Percentiles rank a stretch among this genome's conserved stretches.
phyloP scores from a whole-genome alignment of 2,329 filamentous ascomycete genomes.

The Cercospora zeina region DNA sequence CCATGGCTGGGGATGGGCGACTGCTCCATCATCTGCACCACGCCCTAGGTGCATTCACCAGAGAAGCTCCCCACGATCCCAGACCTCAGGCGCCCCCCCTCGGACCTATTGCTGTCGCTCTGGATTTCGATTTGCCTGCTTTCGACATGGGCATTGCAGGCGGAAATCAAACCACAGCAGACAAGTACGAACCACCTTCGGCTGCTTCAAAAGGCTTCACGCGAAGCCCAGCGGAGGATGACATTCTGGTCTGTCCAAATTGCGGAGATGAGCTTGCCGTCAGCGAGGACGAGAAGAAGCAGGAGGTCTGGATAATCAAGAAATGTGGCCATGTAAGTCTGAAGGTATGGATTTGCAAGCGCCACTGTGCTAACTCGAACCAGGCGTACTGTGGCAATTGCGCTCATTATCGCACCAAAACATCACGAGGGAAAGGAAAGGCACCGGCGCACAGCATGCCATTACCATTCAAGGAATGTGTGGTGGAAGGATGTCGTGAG shows the following conservation, averaged over 20 bases:
- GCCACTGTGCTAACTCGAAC: constrained; percentile 15
- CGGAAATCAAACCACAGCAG: constrained; percentile 37
- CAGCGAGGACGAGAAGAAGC: constrained; percentile 66
- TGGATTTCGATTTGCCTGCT: constrained; percentile 46
- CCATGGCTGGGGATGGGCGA: constrained; percentile 9
- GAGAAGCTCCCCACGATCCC: neutral
- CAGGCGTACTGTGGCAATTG: constrained; percentile 58
- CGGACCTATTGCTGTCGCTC: constrained; percentile 10
- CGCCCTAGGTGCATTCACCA: neutral
- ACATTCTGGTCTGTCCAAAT: constrained; percentile 77
- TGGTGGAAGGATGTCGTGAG: constrained; percentile 46
- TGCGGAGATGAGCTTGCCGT: constrained; percentile 82
- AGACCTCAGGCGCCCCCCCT: neutral
- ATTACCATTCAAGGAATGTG: constrained; percentile 49
- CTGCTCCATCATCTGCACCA: constrained; percentile 4
- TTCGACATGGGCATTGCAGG: constrained; percentile 47
- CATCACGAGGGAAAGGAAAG: constrained; percentile 29
- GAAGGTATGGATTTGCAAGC: neutral
- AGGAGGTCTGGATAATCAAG: constrained; percentile 90
- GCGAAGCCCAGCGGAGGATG: constrained; percentile 68
- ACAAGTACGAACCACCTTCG: constrained; percentile 63
- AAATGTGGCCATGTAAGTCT: constrained; percentile 82
- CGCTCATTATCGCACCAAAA: constrained; percentile 43
- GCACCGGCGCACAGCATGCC: constrained; percentile 28
- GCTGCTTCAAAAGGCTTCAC: constrained; percentile 75